Evolutionary conservation across 495 filamentous ascomycete genomes (phyloP).

Genomic region (Tuber indicum): DNA sequence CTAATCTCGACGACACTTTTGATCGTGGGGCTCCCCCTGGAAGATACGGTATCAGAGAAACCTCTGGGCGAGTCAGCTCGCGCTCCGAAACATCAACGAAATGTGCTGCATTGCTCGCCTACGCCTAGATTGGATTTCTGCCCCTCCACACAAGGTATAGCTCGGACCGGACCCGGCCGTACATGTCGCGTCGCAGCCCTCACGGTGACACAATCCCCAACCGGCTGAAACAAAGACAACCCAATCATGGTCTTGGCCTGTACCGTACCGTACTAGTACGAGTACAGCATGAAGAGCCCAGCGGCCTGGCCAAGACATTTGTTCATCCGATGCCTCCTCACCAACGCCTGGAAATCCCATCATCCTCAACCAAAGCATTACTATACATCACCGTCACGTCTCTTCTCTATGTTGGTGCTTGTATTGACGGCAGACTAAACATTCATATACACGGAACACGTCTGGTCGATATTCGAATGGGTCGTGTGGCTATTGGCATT

Average conservation of each 20-base stretch:
- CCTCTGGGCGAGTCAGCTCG: conserved; percentile 18
- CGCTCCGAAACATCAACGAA: conserved; percentile 11
- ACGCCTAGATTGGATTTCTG: conserved; percentile 16
- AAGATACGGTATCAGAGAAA: conserved; percentile 23
- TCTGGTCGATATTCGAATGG: conserved; percentile 43
- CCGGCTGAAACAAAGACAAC: conserved; percentile 17
- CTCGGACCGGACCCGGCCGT: conserved; percentile 25
- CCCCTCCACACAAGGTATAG: conserved; percentile 18
- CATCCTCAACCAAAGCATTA: conserved; percentile 42
- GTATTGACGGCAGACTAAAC: conserved; percentile 44
- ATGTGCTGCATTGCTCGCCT: conserved; percentile 29
- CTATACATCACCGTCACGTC: conserved; percentile 42
- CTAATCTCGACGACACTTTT: conserved; percentile 36
- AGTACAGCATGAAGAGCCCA: conserved; percentile 13
- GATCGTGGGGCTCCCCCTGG: conserved; percentile 29
- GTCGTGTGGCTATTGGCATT: conserved; percentile 48
- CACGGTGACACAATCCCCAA: conserved; percentile 18
- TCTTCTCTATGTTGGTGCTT: conserved; percentile 46
- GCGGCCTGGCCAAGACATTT: conserved; percentile 44
- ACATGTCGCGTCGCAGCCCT: conserved; percentile 15
- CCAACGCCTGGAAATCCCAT: conserved; percentile 44
- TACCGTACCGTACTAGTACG: no score
- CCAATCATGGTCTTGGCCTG: conserved; percentile 17
- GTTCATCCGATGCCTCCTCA: conserved; percentile 43
- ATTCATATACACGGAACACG: conserved; percentile 43